These are phyloP conservation scores for Aspergillus aculeatus DNA, from an alignment of 2,329 filamentous ascomycete species.

Conservation along the genomic window DNA sequence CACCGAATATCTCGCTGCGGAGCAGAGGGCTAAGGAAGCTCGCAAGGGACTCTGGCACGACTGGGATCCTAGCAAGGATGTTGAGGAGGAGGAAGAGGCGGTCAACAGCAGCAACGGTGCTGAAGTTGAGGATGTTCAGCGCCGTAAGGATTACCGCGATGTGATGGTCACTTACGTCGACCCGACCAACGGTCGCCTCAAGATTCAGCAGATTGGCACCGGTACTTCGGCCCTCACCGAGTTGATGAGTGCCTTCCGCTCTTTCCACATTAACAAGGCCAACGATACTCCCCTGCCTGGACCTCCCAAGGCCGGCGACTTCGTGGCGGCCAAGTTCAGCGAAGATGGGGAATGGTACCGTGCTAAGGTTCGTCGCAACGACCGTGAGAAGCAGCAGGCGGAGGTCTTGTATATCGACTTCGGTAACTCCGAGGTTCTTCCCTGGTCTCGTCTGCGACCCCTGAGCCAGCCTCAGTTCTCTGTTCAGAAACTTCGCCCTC, in stretches of 20 bases:
- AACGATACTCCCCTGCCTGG: constrained; percentile 72
- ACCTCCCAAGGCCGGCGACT: constrained; percentile 85
- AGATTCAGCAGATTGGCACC: constrained; percentile 85
- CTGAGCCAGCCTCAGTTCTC: constrained; percentile 77
- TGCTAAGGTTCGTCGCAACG: constrained; percentile 84
- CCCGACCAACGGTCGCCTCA: constrained; percentile 70
- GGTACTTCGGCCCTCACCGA: constrained; percentile 82
- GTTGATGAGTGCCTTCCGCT: constrained; percentile 86
- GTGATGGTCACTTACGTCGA: constrained; percentile 91
- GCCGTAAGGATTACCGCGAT: constrained; percentile 88
- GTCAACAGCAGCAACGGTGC: constrained; percentile 50
- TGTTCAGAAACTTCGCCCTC: constrained; percentile 75
- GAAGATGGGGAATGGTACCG: constrained; percentile 94
- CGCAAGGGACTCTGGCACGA: constrained; percentile 88
- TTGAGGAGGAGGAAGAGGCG: constrained; percentile 54
- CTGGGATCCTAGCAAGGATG: constrained; percentile 88
- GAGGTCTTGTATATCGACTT: constrained; percentile 96
- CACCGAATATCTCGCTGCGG: constrained; percentile 80
- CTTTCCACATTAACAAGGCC: constrained; percentile 81
- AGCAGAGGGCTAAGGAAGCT: constrained; percentile 84
- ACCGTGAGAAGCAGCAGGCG: constrained; percentile 81
- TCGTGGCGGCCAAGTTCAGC: constrained; percentile 86
- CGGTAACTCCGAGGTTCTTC: constrained; percentile 85
- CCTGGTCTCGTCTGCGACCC: constrained; percentile 81
- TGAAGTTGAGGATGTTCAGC: constrained; percentile 57